These are phyloP conservation scores for Rhodotorula sp. DNA, from an alignment of 1,284 basidiomycete genomes.

Conservation along the genomic window DNA sequence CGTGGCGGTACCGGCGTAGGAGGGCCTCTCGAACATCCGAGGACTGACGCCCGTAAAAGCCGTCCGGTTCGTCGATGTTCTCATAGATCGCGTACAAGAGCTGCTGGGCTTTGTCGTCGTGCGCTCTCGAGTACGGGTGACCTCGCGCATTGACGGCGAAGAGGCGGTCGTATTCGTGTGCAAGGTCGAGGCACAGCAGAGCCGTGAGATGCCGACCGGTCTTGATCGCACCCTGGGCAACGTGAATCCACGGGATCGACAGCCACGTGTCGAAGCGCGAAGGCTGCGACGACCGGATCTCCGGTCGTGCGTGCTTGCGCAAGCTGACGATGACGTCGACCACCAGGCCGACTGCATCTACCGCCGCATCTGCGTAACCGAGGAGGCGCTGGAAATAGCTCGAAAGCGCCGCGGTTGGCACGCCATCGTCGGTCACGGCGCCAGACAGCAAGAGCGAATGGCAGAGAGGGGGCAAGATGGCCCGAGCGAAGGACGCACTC, in stretches of 20 bases:
- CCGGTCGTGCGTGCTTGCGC: constrained; percentile 60
- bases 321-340: constrained; percentile 79
- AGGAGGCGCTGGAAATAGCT: constrained; percentile 54
- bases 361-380: constrained; percentile 12
- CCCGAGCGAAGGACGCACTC: constrained; percentile 62
- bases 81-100: constrained; percentile 88
- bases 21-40: constrained; percentile 76
- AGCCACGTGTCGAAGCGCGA: constrained; percentile 79
- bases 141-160: constrained; percentile 14
- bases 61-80: constrained; percentile 94
- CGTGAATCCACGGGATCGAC: constrained; percentile 66
- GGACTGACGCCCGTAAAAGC: constrained; percentile 85
- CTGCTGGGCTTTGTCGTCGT: constrained; percentile 54
- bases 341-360: constrained; percentile 61
- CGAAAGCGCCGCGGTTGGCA: constrained; percentile 28
- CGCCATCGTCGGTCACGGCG: constrained; percentile 9
- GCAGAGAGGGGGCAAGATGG: constrained; percentile 71
- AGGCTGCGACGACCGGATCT: constrained; percentile 50
- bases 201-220: constrained; percentile 84
- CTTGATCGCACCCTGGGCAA: constrained; percentile 70
- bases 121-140: constrained; percentile 2
- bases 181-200: constrained; percentile 83
- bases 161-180: constrained; percentile 57
- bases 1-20: constrained; percentile 82
- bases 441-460: constrained; percentile 61